A percentile compares a stretch with the other conserved stretches of the same genome.
Evolutionary conservation across 345 rosid species (phyloP).

Genomic region (Brassica napus): Da-Ae NC_063435.1:4137501-4138000

Average conservation of each 20-base stretch:
- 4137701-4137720: neutral
- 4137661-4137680: neutral
- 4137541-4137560: neutral
- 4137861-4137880: neutral
- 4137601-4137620: neutral
- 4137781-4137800: too few relatives aligned
- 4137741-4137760: neutral
- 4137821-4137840: too few relatives aligned
- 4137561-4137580: neutral
- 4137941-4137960: neutral
- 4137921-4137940: neutral
- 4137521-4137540: neutral
- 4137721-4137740: neutral
- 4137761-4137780: too few relatives aligned
- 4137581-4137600: neutral
- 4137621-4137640: neutral
- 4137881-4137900: neutral
- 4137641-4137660: neutral
- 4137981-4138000: neutral
- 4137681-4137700: neutral
- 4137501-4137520: slow-evolving; percentile 7
- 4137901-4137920: neutral
- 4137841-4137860: too few relatives aligned
- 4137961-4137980: neutral
- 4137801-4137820: too few relatives aligned